Evolutionary conservation across 768 basidiomycete species (phyloP), one percentile per base, ranked within the genome.

Genomic region (Tephrocybe sp.): DNA sequence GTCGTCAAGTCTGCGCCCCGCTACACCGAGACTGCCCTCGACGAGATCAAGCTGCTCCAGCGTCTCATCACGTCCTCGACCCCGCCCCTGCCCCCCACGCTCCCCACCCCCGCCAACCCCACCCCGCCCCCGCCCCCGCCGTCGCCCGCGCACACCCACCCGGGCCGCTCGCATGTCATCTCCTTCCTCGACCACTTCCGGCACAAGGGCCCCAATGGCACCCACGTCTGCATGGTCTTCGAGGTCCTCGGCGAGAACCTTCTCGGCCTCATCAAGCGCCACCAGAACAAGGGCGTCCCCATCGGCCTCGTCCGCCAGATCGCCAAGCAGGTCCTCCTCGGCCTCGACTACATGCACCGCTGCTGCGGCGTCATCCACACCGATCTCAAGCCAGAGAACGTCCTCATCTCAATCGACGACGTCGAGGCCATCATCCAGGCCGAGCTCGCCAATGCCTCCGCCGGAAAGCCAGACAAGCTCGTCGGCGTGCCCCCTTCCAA

Each of bases 171-270:
- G 17, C 97, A 99, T 66, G 96, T 98, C 68, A 95, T 99, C 68
- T 91, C 90, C 12, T 93, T 98, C 68, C 88, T 98, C 41, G 96
- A 99, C 73, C 93, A 98, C 67, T 99, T 99, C 69, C 82, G 87
- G 23, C 97, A 98, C 72, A 90, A 89, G 55, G 97, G 97, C 1
- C 94, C 94, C 9, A 97, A 99, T 67, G 97, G 97, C 32, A 87
- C 83, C 14, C 97, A 99, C 70, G 90, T 99, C 59, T 98, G 97
- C 79, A 98, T 99, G 97, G 94, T 97, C 12, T 98, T 98, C 63
- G 97, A 99, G 69, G 97, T 98, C 21, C 81, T 99, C 8, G 97
- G 96, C 54, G 96, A 99, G 72, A 98, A 96, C 66, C 76, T 99
- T 2, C 82, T 98, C 2, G 94, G 89, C 4, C 81, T 99, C 61